Evolutionary conservation across 176 grass and related monocot species (phyloP).

Genomic region (Raddia distichophylla): DNA sequence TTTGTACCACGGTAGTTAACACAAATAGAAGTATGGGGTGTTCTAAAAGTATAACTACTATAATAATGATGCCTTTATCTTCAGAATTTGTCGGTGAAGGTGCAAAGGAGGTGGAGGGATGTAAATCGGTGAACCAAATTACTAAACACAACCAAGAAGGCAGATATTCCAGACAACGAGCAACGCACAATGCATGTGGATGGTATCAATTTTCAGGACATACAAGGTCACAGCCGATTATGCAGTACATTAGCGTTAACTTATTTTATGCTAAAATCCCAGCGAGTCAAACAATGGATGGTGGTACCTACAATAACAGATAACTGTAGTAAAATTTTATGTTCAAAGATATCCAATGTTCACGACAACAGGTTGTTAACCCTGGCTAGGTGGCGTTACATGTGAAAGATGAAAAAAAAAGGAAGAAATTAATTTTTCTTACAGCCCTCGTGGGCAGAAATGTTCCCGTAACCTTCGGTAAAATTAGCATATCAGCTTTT

Average conservation of each 20-base stretch:
- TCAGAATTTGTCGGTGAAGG: neutral
- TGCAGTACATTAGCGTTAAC: neutral
- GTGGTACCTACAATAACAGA: neutral
- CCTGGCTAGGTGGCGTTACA: slow-evolving; percentile 46
- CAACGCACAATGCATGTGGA: neutral
- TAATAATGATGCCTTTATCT: too few species aligned
- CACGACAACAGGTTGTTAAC: slow-evolving; percentile 38
- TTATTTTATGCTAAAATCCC: slow-evolving; percentile 6
- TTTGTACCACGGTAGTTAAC: too few species aligned
- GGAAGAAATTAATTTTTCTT: neutral
- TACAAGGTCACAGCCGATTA: neutral
- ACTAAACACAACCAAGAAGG: neutral
- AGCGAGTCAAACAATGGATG: neutral
- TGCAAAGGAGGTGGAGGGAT: neutral
- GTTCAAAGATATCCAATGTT: slow-evolving; percentile 6
- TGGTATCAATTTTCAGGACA: neutral
- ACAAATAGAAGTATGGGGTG: too few species aligned
- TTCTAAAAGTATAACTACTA: too few species aligned
- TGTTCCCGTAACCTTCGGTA: slow-evolving; percentile 25
- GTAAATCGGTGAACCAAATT: neutral
- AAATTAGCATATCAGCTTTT: slow-evolving; percentile 50
- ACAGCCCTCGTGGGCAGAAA: slow-evolving; percentile 27
- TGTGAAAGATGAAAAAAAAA: neutral
- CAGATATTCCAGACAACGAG: neutral
- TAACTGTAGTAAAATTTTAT: slow-evolving; percentile 8